Evolutionary conservation across 2,329 filamentous ascomycete genomes (phyloP).

Genomic region (Trichoderma brevicompactum): DNA sequence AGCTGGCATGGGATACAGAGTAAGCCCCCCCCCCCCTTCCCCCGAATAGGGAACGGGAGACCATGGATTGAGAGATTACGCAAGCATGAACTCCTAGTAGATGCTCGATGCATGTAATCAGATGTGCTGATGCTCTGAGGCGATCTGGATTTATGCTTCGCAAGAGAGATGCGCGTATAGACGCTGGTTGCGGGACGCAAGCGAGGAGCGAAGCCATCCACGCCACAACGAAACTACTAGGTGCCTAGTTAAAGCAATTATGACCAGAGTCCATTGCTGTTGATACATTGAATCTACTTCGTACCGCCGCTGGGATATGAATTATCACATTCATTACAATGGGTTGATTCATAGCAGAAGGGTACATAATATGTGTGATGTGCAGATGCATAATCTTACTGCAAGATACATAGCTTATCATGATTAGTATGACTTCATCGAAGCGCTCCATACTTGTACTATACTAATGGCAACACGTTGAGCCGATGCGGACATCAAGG

Average conservation of each 20-base stretch:
- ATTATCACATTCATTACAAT: too few species aligned
- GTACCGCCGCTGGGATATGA: not conserved
- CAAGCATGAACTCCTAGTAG: not conserved
- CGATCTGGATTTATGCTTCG: not conserved
- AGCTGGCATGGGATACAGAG: not conserved
- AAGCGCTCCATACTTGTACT: too few species aligned
- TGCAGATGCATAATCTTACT: too few species aligned
- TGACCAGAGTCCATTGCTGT: not conserved
- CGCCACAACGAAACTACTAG: not conserved
- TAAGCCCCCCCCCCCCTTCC: too few species aligned
- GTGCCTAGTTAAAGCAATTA: not conserved
- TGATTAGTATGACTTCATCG: not conserved
- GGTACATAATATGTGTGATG: too few species aligned
- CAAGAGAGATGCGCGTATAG: not conserved
- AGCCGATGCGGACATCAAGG: not conserved
- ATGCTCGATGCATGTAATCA: not conserved
- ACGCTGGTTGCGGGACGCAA: too few species aligned
- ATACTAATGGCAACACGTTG: not conserved
- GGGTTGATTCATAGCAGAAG: not conserved
- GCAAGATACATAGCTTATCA: too few species aligned
- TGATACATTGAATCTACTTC: not conserved
- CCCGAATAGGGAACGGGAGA: not conserved
- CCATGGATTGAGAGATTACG: not conserved
- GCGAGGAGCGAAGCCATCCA: not conserved
- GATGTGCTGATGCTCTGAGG: not conserved